Conservation (phyloP, 352 stramenopile species). For the Peronospora destructor region DNA sequence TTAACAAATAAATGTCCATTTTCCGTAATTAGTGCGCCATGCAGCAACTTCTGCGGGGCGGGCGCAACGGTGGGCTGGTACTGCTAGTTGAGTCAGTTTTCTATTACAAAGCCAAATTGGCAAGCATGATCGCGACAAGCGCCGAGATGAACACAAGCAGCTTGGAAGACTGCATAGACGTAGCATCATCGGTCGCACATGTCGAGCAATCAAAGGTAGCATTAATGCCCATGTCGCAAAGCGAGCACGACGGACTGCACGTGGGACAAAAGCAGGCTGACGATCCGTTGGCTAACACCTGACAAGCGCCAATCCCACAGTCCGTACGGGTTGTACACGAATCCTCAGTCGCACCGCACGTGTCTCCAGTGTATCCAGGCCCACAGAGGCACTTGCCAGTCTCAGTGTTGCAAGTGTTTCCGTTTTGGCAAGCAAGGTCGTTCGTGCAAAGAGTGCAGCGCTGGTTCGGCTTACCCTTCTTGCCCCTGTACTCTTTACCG, state of each 20-base stretch:
- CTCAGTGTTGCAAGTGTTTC: constrained; percentile 42
- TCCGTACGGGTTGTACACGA: constrained; percentile 37
- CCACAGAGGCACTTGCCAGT: constrained; percentile 49
- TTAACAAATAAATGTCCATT: constrained; percentile 15
- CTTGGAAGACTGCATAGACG: constrained; percentile 30
- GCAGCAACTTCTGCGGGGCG: background rate
- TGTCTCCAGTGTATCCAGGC: constrained; percentile 40
- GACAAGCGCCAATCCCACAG: constrained; percentile 37
- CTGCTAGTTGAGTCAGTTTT: constrained; percentile 20
- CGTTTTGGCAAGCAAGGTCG: constrained; percentile 48
- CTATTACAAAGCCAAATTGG: constrained; percentile 35
- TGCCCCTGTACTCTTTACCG: constrained; percentile 35
- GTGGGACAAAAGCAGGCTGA: constrained; percentile 39
- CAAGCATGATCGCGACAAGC: constrained; percentile 29
- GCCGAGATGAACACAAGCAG: constrained; percentile 33
- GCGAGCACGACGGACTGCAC: constrained; percentile 32
- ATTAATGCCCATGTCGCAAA: constrained; percentile 33
- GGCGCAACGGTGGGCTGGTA: constrained; percentile 9
- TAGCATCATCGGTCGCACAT: constrained; percentile 23
- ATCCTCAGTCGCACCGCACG: constrained; percentile 47
- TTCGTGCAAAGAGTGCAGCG: constrained; percentile 49
- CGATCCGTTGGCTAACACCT: constrained; percentile 40
- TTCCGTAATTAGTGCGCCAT: constrained; percentile 24
- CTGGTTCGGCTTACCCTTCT: constrained; percentile 41
- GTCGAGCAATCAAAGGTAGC: constrained; percentile 35